These are phyloP conservation scores for Wickerhamomyces canadensis DNA, from an alignment of 805 yeast genomes.

Conservation along the genomic window DNA sequence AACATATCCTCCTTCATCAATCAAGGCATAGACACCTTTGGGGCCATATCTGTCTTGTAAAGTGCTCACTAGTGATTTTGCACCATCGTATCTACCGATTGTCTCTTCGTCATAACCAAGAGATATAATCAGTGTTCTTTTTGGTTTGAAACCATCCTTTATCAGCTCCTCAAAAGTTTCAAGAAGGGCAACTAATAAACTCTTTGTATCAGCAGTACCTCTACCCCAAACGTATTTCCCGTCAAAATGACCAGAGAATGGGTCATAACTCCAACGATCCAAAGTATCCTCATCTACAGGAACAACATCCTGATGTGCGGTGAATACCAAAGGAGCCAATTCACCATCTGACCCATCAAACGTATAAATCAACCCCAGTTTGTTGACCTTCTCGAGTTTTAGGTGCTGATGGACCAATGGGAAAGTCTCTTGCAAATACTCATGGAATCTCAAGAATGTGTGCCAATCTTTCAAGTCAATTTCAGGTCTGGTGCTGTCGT, in stretches of 20 bases:
- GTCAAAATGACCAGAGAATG: conserved; percentile 63
- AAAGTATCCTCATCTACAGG: conserved; percentile 61
- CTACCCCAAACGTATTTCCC: conserved; percentile 64
- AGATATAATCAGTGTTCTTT: conserved; percentile 54
- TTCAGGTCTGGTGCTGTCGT: conserved; percentile 35
- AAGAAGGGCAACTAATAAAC: conserved; percentile 54
- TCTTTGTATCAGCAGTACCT: conserved; percentile 72
- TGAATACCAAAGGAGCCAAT: conserved; percentile 60
- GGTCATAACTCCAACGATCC: conserved; percentile 59
- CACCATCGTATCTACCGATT: conserved; percentile 59
- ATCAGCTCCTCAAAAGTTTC: conserved; percentile 56
- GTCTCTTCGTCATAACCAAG: conserved; percentile 80
- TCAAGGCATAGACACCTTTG: conserved; percentile 50
- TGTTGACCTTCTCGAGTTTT: conserved; percentile 50
- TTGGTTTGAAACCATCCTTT: conserved; percentile 42
- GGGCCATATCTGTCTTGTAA: conserved; percentile 50
- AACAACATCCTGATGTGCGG: conserved; percentile 83
- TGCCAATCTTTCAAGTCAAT: conserved; percentile 30
- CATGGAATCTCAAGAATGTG: conserved; percentile 37
- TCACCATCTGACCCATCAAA: conserved; percentile 49
- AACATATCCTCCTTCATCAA: conserved; percentile 57
- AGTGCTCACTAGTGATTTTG: conserved; percentile 31
- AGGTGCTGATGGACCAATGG: conserved; percentile 47
- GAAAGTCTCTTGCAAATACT: conserved; percentile 47
- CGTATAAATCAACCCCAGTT: conserved; percentile 59